Evolutionary conservation across 2,329 filamentous ascomycete species (phyloP), one percentile per base, ranked within the genome.

Genomic region (Penicillium concentricum): DNA sequence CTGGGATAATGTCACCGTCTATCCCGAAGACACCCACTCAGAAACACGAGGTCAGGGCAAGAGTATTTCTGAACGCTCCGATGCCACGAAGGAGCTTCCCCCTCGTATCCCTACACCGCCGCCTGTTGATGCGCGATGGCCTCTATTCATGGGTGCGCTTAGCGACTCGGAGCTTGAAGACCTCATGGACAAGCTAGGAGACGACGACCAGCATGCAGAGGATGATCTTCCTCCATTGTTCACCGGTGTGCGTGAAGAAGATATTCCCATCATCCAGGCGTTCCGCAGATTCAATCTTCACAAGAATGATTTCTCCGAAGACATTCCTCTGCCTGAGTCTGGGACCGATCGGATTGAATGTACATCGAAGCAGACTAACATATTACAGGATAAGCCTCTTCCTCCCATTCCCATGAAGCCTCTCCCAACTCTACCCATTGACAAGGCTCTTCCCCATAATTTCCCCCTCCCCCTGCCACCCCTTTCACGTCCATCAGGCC

Each of bases 71-170:
- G 49, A 26, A 16, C 16, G 9, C 2, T 13, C 20, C 16, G 7
- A 12, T 18, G 16, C 18, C 18, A 32, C 4, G 20, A 20, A 44
- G 9, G 20, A 34, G 4, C 15, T 26, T 32, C 38, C 7, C 16
- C 26, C 2, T 35, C 28, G 10, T 2, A 26, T 42, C 18, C 35
- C 44, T 32, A 38, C 34, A 6, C 15, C 28, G 2, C 26, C 30
- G n/a, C 34, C 34, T 13, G 51, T 44, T 24, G 44, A 28, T 32
- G 28, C 35, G 5, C n/a, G 51, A 38, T 54, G 51, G 51, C 51
- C 43, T 13, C 15, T 39, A 16, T 54, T 54, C 43, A 12, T 54
- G 22, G 30, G 46, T 9, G n/a, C 26, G 9, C 44, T 54, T 5
- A 42, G 37, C 30, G 51, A 42, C 18, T 10, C 13, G 1, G 35